These are phyloP conservation scores for Saksenaea oblongispora DNA, from an alignment of 371 early-diverging fungal genomes.

Conservation along the genomic window DNA sequence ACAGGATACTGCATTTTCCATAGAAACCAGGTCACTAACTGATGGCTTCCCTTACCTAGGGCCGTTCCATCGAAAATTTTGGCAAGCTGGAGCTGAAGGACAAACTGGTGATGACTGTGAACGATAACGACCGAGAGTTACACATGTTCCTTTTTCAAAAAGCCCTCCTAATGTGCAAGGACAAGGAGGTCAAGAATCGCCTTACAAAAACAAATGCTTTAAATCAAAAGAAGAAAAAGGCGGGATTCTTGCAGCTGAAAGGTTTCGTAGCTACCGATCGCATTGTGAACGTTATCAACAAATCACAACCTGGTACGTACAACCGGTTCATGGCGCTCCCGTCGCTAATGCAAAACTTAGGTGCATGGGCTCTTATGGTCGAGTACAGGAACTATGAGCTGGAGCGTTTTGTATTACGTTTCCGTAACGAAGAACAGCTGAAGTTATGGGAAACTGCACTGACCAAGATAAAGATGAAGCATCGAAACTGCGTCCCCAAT, in stretches of 20 bases:
- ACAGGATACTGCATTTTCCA: not conserved
- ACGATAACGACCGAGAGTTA: conserved; percentile 76
- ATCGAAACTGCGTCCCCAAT: conserved; percentile 23
- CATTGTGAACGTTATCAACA: conserved; percentile 25
- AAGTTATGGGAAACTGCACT: conserved; percentile 82
- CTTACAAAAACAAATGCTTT: conserved; percentile 51
- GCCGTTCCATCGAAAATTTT: conserved; percentile 55
- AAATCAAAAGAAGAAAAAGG: conserved; percentile 48
- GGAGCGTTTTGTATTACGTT: conserved; percentile 82
- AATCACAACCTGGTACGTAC: conserved; percentile 15
- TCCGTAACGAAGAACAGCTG: conserved; percentile 89
- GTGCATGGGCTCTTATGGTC: conserved; percentile 62
- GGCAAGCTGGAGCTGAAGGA: conserved; percentile 85
- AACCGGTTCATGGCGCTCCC: not conserved
- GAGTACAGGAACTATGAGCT: conserved; percentile 75
- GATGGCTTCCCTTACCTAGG: conserved; percentile 2
- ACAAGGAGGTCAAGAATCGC: conserved; percentile 47
- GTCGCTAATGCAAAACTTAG: conserved; percentile 12
- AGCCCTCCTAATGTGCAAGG: conserved; percentile 87
- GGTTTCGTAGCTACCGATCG: conserved; percentile 48
- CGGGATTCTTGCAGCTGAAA: conserved; percentile 69
- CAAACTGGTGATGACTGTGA: conserved; percentile 73
- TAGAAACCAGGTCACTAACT: not conserved
- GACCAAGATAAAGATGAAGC: conserved; percentile 44
- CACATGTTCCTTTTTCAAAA: conserved; percentile 88